Conservation (phyloP, 805 yeast species). For the Jamesozyma lodderae region DNA sequence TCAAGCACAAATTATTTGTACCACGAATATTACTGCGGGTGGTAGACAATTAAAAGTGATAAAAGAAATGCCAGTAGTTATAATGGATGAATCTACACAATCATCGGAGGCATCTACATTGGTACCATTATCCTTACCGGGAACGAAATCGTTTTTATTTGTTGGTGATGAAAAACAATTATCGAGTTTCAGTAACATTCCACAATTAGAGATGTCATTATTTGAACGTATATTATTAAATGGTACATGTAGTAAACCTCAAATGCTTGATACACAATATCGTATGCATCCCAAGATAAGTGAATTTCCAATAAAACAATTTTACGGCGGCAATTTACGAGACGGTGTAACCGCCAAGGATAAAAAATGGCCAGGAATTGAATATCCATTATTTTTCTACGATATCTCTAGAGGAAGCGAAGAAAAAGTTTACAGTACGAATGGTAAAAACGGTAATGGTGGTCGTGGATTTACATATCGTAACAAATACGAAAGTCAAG, state of each 20-base stretch:
- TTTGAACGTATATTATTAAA: slow-evolving; percentile 59
- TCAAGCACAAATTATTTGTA: slow-evolving; percentile 61
- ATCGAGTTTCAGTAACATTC: slow-evolving; percentile 62
- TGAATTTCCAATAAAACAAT: slow-evolving; percentile 46
- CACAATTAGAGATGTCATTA: slow-evolving; percentile 54
- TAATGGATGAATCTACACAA: slow-evolving; percentile 74
- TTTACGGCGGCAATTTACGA: slow-evolving; percentile 40
- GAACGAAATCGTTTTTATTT: slow-evolving; percentile 56
- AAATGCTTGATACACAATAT: slow-evolving; percentile 61
- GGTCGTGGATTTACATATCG: slow-evolving; percentile 51
- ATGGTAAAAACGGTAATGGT: slow-evolving; percentile 22
- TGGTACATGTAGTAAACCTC: slow-evolving; percentile 51
- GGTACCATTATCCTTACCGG: slow-evolving; percentile 62
- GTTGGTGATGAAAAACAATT: slow-evolving; percentile 73
- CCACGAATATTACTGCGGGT: slow-evolving; percentile 68
- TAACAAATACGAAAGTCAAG: slow-evolving; percentile 45
- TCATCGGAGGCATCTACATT: slow-evolving; percentile 65
- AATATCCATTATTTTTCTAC: slow-evolving; percentile 56
- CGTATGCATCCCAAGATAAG: slow-evolving; percentile 60
- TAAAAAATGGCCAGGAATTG: slow-evolving; percentile 38
- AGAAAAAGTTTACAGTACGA: slow-evolving; percentile 37
- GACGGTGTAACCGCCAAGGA: slow-evolving; percentile 53
- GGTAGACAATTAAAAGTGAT: slow-evolving; percentile 52
- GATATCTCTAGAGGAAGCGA: slow-evolving; percentile 43
- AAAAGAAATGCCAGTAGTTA: slow-evolving; percentile 51